Percentiles rank a stretch among this genome's conserved stretches.
phyloP scores from a whole-genome alignment of 371 early-diverging fungal species.

The Entomophthora muscae region DNA sequence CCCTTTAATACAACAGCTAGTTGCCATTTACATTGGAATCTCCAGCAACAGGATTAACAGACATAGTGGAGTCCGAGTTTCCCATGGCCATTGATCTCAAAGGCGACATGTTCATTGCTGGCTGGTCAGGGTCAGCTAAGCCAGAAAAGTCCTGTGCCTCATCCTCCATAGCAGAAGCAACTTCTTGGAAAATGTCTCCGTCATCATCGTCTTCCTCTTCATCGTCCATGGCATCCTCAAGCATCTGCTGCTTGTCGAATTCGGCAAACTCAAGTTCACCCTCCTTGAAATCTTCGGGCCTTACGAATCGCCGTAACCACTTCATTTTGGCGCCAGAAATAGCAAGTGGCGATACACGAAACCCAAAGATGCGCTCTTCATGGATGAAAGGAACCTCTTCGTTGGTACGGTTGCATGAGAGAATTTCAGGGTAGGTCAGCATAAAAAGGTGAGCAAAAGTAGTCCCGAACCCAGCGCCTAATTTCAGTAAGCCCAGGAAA shows the following conservation, averaged over 20 bases:
- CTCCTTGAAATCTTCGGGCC: neutral
- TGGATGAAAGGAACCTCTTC: conserved; percentile 22
- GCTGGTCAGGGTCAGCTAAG: neutral
- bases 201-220: no score
- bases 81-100: neutral
- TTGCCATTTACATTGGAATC: neutral
- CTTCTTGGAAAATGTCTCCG: neutral
- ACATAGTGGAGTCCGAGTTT: neutral
- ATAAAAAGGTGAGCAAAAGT: conserved; percentile 86
- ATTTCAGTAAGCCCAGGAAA: neutral
- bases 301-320: conserved; percentile 37
- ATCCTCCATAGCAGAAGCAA: neutral
- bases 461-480: conserved; percentile 90
- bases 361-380: conserved; percentile 69
- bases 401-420: conserved; percentile 19
- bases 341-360: conserved; percentile 28
- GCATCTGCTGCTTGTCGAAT: neutral
- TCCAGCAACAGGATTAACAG: neutral
- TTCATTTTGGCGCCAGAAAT: conserved; percentile 49
- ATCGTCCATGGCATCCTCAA: neutral
- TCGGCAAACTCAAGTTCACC: neutral
- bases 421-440: conserved; percentile 43
- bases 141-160: neutral
- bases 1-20: neutral
- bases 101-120: neutral